These are phyloP conservation scores for Kernera saxatilis DNA, from an alignment of 345 rosid species.

Conservation along the genomic window DNA sequence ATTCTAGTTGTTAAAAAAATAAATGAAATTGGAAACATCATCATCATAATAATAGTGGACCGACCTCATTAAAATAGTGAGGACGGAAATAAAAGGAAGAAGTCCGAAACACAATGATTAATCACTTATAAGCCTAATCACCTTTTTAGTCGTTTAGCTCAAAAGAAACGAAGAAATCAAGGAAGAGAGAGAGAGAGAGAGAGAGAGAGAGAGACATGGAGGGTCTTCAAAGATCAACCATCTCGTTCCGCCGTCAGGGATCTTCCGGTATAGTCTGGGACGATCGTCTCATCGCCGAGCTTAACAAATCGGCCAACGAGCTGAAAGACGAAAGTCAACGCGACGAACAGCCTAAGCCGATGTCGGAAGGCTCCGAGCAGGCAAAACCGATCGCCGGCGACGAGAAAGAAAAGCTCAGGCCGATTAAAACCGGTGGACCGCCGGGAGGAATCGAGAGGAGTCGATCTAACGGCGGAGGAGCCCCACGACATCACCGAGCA, in stretches of 20 bases:
- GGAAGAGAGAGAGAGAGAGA: background rate
- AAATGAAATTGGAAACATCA: background rate
- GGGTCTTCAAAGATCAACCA: slow-evolving; percentile 82
- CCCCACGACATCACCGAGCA: slow-evolving; percentile 49
- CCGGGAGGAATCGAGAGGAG: slow-evolving; percentile 52
- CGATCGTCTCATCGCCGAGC: slow-evolving; percentile 59
- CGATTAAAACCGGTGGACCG: slow-evolving; percentile 30
- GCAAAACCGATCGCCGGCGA: slow-evolving; percentile 18
- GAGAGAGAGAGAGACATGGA: slow-evolving; percentile 43
- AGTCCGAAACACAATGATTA: slow-evolving; percentile 28
- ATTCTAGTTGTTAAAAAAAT: background rate
- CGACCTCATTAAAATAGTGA: slow-evolving; percentile 2
- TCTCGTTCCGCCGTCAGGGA: slow-evolving; percentile 88
- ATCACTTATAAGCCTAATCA: slow-evolving; percentile 24
- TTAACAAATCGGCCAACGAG: slow-evolving; percentile 32
- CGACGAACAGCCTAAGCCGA: slow-evolving; percentile 21
- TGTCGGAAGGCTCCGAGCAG: slow-evolving; percentile 28
- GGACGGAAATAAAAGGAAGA: background rate
- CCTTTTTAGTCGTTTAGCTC: background rate
- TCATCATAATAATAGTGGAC: slow-evolving; percentile 20
- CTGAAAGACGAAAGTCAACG: slow-evolving; percentile 29
- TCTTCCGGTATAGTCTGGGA: slow-evolving; percentile 93
- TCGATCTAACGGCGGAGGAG: slow-evolving; percentile 74
- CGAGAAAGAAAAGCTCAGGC: slow-evolving; percentile 37
- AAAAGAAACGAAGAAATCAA: slow-evolving; percentile 4